A percentile compares a stretch with the other conserved stretches of the same genome.
These are phyloP conservation scores for Petrea volubilis DNA, from an alignment of 257 asterid genomes.

Conservation along the genomic window DNA sequence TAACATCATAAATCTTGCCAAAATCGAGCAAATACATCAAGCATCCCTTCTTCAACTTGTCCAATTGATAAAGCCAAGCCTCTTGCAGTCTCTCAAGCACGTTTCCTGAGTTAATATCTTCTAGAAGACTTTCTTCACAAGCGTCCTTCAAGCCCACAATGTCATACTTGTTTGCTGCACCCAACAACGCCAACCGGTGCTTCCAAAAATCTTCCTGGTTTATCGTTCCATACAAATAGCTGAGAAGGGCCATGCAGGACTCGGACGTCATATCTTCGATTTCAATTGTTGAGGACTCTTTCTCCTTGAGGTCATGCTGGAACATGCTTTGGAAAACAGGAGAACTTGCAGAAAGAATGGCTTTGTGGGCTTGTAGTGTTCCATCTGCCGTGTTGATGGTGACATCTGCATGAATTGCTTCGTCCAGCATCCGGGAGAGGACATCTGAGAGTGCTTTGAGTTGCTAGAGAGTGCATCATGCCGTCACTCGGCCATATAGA, in stretches of 20 bases:
- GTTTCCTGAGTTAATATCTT: constrained; percentile 78
- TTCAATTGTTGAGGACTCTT: constrained; percentile 72
- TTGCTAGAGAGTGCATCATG: constrained; percentile 49
- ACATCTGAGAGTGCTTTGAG: constrained; percentile 66
- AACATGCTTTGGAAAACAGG: constrained; percentile 94
- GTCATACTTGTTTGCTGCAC: constrained; percentile 89
- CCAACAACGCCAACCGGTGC: constrained; percentile 77
- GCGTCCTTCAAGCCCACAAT: constrained; percentile 77
- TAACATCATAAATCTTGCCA: constrained; percentile 85
- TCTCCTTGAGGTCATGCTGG: constrained; percentile 83
- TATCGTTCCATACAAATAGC: constrained; percentile 80
- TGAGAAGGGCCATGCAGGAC: constrained; percentile 78
- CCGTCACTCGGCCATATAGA: constrained; percentile 74
- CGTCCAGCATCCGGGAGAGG: constrained; percentile 86
- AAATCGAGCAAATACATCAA: constrained; percentile 81
- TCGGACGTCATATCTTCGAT: constrained; percentile 85
- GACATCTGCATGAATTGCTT: constrained; percentile 66
- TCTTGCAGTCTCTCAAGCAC: constrained; percentile 94
- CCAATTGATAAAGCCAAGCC: constrained; percentile 91
- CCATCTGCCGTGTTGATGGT: constrained; percentile 85
- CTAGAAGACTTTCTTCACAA: constrained; percentile 86
- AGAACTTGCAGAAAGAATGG: constrained; percentile 84
- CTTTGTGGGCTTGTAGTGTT: constrained; percentile 67
- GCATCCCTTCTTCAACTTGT: constrained; percentile 82
- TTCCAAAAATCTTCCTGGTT: constrained; percentile 88